phyloP scores from a whole-genome alignment of 139 green algal species.

The Coelastrella sp. region DNA sequence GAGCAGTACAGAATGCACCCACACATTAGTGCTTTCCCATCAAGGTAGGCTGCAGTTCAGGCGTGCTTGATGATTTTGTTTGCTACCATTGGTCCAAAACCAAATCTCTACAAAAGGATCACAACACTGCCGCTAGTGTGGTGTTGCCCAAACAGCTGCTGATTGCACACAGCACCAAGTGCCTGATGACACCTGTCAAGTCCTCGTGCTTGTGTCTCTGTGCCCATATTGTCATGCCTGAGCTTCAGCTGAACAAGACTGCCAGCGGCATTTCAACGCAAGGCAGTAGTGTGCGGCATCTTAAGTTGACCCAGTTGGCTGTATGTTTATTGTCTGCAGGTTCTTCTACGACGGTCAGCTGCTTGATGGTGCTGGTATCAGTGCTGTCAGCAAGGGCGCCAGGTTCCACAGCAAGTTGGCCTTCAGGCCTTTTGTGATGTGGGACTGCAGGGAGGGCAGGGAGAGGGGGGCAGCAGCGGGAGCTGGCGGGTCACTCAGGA shows the following conservation, averaged over 20 bases:
- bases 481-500: slow-evolving; percentile 62
- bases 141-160: too few species aligned
- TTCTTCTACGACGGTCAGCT: slow-evolving; percentile 80
- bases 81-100: too few species aligned
- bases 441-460: slow-evolving; percentile 60
- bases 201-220: too few species aligned
- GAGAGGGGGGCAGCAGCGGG: slow-evolving; percentile 58
- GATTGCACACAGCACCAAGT: too few species aligned
- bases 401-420: slow-evolving; percentile 60
- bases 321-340: background rate
- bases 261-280: too few species aligned
- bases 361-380: slow-evolving; percentile 57
- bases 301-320: background rate
- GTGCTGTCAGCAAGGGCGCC: slow-evolving; percentile 45
- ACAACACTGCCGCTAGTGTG: too few species aligned
- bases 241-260: too few species aligned
- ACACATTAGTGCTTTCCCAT: slow-evolving; percentile 61
- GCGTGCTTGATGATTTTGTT: too few species aligned
- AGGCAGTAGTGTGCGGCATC: too few species aligned
- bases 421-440: slow-evolving; percentile 57
- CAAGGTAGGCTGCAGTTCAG: background rate
- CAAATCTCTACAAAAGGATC: too few species aligned
- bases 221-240: too few species aligned
- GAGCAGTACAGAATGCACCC: slow-evolving; percentile 89
- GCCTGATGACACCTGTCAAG: too few species aligned